Base-by-base conservation (phyloP, 495 filamentous ascomycete genomes). In the Antarctomyces pellizariae region DNA sequence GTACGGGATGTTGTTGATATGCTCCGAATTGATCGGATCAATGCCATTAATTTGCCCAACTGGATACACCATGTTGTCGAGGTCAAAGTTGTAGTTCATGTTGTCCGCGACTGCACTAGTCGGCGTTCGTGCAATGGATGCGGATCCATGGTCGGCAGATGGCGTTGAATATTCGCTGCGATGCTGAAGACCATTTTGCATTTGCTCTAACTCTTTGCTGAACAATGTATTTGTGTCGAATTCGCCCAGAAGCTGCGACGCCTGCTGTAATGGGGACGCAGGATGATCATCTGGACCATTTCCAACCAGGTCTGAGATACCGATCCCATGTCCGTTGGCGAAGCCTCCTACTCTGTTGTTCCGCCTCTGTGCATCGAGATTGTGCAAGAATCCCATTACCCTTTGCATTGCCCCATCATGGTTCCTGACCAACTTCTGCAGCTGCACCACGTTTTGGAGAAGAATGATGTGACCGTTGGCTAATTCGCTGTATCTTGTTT, bases 1-100 rank as follows among this genome's bases (percentile, higher is more conserved):
- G 40, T 91, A 93, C 1, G 82, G 82, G 21, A 93, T 84, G 36
- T 90, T 91, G 51, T 79, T 63, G 38, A 91, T 77, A 39, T 93
- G 80, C 34, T 91, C 82, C 35, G 75, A 73, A 41, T 84, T 83
- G 64, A 84, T 83, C 5, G 82, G 82, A 46, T 93, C 82, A 40
- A 93, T 93, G 13, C 82, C 82, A 33, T 82, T 73, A 3, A 71
- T 82, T 26, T 78, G 66, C 0, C 82, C 82, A 10, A 89, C 77
- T 0, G 82, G 82, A 46, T 93, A 93, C 9, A 92, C 79, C 33
- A 89, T 59, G 29, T 69, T 67, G 33, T 86, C 77, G 21, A 78
- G 53, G 25, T 90, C 82, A n/a, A n/a, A n/a, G n/a, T n/a, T n/a
- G n/a, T n/a, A n/a, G n/a, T n/a, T n/a, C n/a, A n/a, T n/a, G n/a